These are phyloP conservation scores for Yamadazyma dushanensis DNA, from an alignment of 1,139 yeast species.

Conservation along the genomic window DNA sequence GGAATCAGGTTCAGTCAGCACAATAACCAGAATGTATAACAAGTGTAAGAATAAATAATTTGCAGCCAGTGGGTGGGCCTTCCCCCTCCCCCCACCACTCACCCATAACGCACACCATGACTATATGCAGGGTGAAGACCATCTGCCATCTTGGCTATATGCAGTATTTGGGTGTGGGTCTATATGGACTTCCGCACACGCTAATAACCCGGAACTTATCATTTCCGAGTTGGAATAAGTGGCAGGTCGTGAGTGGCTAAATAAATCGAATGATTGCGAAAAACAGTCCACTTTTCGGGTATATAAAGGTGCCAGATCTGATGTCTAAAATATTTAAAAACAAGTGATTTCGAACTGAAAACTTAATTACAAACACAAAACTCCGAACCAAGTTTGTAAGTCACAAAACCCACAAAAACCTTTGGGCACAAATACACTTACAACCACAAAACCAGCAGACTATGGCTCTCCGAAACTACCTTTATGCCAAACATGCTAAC, in stretches of 20 bases:
- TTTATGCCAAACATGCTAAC: slow-evolving; percentile 41
- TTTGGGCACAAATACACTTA: background rate
- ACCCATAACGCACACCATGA: no score
- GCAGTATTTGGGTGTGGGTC: background rate
- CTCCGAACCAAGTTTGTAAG: slow-evolving; percentile 17
- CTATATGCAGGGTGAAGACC: slow-evolving; percentile 1
- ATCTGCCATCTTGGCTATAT: no score
- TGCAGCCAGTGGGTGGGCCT: background rate
- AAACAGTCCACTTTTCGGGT: slow-evolving; percentile 3
- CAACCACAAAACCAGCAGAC: no score
- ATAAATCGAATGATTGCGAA: slow-evolving; percentile 4
- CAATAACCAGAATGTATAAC: slow-evolving; percentile 9
- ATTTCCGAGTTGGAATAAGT: no score
- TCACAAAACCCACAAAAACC: background rate
- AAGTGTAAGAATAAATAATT: background rate
- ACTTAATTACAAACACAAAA: slow-evolving; percentile 12
- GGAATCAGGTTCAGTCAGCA: slow-evolving; percentile 41
- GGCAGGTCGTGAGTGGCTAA: slow-evolving; percentile 2
- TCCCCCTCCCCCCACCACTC: no score
- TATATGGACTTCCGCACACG: background rate
- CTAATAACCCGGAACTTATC: no score
- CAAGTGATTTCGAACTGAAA: no score
- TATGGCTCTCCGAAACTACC: slow-evolving; percentile 47
- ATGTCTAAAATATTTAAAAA: no score
- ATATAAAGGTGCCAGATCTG: no score